Conservation (phyloP, 1,284 basidiomycete genomes). For the Cerrena zonata region DNA sequence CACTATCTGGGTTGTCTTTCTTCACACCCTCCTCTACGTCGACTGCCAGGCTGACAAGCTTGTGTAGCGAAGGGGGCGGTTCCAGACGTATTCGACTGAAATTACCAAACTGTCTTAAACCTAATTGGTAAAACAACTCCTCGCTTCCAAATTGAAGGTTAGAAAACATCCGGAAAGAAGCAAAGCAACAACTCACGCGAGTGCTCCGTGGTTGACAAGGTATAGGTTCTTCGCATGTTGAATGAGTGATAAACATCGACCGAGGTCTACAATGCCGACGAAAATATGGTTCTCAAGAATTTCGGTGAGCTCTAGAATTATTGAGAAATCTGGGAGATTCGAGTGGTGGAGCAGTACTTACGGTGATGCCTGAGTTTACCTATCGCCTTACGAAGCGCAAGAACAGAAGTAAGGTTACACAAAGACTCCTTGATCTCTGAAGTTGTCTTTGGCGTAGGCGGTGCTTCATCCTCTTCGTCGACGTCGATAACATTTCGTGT, state of each 20-base stretch:
- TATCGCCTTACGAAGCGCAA: constrained; percentile 58
- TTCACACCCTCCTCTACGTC: constrained; percentile 61
- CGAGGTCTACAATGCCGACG: constrained; percentile 85
- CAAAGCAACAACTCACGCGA: constrained; percentile 56
- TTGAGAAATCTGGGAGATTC: constrained; percentile 4
- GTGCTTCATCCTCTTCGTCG: constrained; percentile 5
- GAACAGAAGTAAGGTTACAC: constrained; percentile 79
- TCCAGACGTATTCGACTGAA: constrained; percentile 73
- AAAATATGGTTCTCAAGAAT: constrained; percentile 86
- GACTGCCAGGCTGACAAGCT: constrained; percentile 75
- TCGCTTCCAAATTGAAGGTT: constrained; percentile 50
- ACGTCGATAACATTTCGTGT: constrained; percentile 8
- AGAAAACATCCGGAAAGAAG: constrained; percentile 1
- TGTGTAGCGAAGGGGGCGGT: constrained; percentile 71
- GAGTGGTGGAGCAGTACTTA: constrained; percentile 35
- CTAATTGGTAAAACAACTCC: constrained; percentile 93
- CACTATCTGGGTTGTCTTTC: constrained; percentile 44
- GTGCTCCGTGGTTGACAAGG: constrained; percentile 77
- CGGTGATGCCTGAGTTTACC: constrained; percentile 63
- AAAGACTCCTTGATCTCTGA: constrained; percentile 72
- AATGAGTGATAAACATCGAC: constrained; percentile 71
- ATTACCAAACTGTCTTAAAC: constrained; percentile 86
- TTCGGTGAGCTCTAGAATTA: constrained; percentile 64
- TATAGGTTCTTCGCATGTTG: constrained; percentile 88
- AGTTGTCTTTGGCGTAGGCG: constrained; percentile 8